These are phyloP conservation scores for Striga asiatica DNA, from an alignment of 257 asterid species.

Conservation along the genomic window DNA sequence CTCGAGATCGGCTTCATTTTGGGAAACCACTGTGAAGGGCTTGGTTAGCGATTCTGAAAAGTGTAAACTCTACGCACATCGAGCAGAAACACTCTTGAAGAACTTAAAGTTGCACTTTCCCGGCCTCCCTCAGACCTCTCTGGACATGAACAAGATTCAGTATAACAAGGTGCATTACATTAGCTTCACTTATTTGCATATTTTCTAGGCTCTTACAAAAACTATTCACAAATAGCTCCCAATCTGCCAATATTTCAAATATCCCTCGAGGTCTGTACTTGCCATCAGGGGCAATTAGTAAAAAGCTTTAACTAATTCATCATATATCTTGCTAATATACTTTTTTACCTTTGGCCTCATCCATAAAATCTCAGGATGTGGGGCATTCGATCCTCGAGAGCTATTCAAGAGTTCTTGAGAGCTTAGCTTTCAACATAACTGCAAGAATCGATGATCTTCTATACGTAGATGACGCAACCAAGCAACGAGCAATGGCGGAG, in stretches of 20 bases:
- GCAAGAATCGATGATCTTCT: conserved; percentile 82
- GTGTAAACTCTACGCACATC: conserved; percentile 45
- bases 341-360: background rate
- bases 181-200: no score
- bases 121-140: conserved; percentile 72
- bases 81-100: conserved; percentile 65
- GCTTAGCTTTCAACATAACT: conserved; percentile 71
- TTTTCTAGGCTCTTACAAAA: no score
- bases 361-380: conserved; percentile 41
- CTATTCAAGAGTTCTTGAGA: conserved; percentile 88
- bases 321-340: no score
- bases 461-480: conserved; percentile 76
- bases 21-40: conserved; percentile 65
- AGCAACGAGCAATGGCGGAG: conserved; percentile 48
- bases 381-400: conserved; percentile 96
- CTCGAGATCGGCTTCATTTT: conserved; percentile 32
- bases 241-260: no score
- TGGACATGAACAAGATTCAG: conserved; percentile 77
- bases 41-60: conserved; percentile 41
- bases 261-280: no score
- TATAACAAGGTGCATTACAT: conserved; percentile 54
- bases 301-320: no score
- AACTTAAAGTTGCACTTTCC: conserved; percentile 70
- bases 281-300: no score
- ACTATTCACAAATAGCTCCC: no score